Percentiles rank a stretch among this genome's conserved stretches.
These are phyloP conservation scores for Heterobasidion irregulare DNA, from an alignment of 1,284 basidiomycete species.

Conservation along the genomic window DNA sequence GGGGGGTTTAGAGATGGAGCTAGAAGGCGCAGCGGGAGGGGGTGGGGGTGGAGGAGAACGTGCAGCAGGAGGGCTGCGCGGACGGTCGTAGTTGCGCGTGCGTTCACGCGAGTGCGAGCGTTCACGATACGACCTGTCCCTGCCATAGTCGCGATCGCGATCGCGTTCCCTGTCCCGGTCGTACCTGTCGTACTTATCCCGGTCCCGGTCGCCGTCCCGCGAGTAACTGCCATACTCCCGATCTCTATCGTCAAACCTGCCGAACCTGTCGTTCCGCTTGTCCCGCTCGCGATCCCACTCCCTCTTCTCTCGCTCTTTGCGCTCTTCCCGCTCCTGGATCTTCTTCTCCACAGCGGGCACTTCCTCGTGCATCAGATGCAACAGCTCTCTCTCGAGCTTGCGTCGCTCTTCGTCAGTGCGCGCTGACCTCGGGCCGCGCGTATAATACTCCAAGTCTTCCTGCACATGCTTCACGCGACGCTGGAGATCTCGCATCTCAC, in stretches of 20 bases:
- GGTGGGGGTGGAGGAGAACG: constrained; percentile 43
- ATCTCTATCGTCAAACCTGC: constrained; percentile 47
- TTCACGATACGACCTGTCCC: constrained; percentile 14
- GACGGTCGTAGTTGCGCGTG: constrained; percentile 26
- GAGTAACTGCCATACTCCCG: constrained; percentile 27
- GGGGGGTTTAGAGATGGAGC: constrained; percentile 31
- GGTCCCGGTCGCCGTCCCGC: constrained; percentile 14
- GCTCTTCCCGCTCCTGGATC: constrained; percentile 75
- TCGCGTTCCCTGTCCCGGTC: constrained; percentile 27
- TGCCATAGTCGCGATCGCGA: constrained; percentile 12
- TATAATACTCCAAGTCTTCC: constrained; percentile 90
- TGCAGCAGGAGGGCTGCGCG: constrained; percentile 40
- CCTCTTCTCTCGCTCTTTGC: constrained; percentile 69
- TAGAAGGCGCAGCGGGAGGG: constrained; percentile 31
- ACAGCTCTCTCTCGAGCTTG: constrained; percentile 82
- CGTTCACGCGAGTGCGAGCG: constrained; percentile 21
- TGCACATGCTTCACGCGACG: constrained; percentile 84
- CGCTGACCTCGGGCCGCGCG: constrained; percentile 66
- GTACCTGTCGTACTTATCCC: constrained; percentile 21
- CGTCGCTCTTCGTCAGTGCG: constrained; percentile 84
- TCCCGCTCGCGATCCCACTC: constrained; percentile 81
- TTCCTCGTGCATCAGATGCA: constrained; percentile 85
- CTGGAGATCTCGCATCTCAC: constrained; percentile 84
- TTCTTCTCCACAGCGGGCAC: constrained; percentile 87
- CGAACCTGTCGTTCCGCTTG: constrained; percentile 75